These are phyloP conservation scores for Eutrema yunnanense DNA, from an alignment of 345 rosid genomes.

Conservation along the genomic window DNA sequence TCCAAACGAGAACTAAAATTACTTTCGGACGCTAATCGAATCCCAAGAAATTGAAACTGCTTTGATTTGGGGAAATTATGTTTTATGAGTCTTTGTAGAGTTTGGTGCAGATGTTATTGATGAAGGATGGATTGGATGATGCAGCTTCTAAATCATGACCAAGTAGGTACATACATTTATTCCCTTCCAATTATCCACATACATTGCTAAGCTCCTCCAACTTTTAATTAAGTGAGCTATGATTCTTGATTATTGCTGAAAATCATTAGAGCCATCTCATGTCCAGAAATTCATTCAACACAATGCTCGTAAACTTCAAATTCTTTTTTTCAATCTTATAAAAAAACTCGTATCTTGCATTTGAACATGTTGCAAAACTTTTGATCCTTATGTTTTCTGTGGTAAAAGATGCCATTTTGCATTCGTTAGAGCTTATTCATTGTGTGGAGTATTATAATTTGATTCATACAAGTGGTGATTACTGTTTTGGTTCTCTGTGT, in stretches of 20 bases:
- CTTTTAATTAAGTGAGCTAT: background rate
- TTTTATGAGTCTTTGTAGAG: background rate
- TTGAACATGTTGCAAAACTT: background rate
- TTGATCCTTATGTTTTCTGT: background rate
- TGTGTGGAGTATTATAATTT: background rate
- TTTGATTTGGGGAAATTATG: background rate
- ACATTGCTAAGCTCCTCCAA: background rate
- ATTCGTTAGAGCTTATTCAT: background rate
- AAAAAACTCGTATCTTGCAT: background rate
- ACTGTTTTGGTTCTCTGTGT: background rate
- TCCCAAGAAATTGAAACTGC: background rate
- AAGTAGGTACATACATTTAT: background rate
- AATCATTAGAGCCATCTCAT: background rate
- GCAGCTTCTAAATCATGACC: background rate
- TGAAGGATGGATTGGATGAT: background rate
- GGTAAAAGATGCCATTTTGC: background rate
- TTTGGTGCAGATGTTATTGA: background rate
- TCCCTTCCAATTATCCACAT: background rate
- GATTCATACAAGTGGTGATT: background rate
- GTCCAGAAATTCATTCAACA: background rate
- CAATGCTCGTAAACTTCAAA: background rate
- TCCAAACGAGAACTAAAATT: no score
- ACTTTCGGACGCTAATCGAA: background rate
- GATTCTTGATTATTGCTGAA: background rate
- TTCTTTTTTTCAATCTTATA: background rate